Evolutionary conservation across 179 eudicot genomes (phyloP).

Genomic region (Silene noctiflora): DNA sequence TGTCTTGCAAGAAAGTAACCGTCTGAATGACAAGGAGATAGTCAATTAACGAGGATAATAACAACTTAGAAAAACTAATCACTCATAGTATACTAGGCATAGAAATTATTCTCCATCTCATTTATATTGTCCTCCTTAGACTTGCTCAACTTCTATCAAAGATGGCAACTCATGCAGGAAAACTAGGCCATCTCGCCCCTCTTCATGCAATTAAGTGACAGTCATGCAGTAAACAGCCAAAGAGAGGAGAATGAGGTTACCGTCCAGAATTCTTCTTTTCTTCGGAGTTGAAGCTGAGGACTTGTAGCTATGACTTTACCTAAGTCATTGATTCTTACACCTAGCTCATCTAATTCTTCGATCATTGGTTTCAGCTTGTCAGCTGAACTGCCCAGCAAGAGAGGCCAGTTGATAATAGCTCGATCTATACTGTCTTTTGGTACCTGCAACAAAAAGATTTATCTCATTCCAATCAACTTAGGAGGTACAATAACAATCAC

Average conservation of each 20-base stretch:
- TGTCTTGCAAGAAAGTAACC: conserved; percentile 54
- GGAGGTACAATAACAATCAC: not conserved
- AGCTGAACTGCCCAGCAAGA: conserved; percentile 66
- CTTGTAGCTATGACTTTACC: conserved; percentile 65
- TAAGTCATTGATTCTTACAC: conserved; percentile 44
- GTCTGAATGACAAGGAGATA: conserved; percentile 40
- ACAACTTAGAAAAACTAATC: too few relatives aligned
- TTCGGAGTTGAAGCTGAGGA: conserved; percentile 71
- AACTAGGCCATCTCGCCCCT: not conserved
- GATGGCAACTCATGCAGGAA: too few relatives aligned
- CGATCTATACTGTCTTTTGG: conserved; percentile 41
- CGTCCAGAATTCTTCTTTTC: conserved; percentile 61
- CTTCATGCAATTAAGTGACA: not conserved
- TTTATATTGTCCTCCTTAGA: too few relatives aligned
- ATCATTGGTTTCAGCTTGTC: conserved; percentile 57
- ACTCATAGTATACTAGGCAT: too few relatives aligned
- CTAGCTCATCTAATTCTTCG: conserved; percentile 47
- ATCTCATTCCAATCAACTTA: conserved; percentile 2
- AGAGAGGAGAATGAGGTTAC: conserved; percentile 27
- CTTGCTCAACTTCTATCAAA: too few relatives aligned
- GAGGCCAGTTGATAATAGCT: conserved; percentile 72
- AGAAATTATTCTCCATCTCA: too few relatives aligned
- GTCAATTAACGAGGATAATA: too few relatives aligned
- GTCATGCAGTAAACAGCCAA: not conserved
- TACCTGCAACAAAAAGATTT: conserved; percentile 43